Evolutionary conservation across 495 filamentous ascomycete genomes (phyloP), one percentile per base, ranked within the genome.

Genomic region (Hamigera avellanea): DNA sequence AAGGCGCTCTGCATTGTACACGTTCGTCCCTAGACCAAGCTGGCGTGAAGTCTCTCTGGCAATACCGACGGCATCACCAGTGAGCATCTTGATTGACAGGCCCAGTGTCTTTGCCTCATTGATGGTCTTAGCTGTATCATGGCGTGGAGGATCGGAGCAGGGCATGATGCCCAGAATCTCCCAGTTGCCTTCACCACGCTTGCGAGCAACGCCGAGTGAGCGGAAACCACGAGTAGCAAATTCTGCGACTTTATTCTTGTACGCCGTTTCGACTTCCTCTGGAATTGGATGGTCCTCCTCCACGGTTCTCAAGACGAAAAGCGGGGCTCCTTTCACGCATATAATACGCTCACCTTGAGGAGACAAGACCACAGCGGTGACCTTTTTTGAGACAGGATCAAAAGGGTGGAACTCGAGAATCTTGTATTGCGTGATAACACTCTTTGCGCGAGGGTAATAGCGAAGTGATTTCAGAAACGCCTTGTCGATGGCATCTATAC

Each of bases 141-240:
- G 76, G 50, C 87, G 83, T 42, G 87, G 87, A 38, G 87, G 87
- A 52, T 95, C 87, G 48, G 73, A 81, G 71, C 85, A 91, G 48
- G 87, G 87, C 79, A 93, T 84, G 52, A 93, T 91, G 50, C 87
- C 87, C 43, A 95, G 77, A 45, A 95, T 85, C 53, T 93, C 80
- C 87, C 87, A 94, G 21, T 71, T 61, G 45, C 70, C 66, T 56
- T 77, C 73, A 50, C 69, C 80, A 56, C 77, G 75, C 70, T 87
- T 87, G 58, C 85, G 84, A 46, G 86, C 85, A 65, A 94, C 80
- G 64, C 86, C 86, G 36, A 94, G 79, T 32, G 86, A 86, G 57
- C 86, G 83, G 70, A 89, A 91, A 65, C 86, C 86, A 73, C 86
- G 84, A 39, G 72, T 76, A 51, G 86, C 86, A 58, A 93, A 93